These are phyloP conservation scores for Fusarium penzigii DNA, from an alignment of 2,329 filamentous ascomycete genomes.

Conservation along the genomic window DNA sequence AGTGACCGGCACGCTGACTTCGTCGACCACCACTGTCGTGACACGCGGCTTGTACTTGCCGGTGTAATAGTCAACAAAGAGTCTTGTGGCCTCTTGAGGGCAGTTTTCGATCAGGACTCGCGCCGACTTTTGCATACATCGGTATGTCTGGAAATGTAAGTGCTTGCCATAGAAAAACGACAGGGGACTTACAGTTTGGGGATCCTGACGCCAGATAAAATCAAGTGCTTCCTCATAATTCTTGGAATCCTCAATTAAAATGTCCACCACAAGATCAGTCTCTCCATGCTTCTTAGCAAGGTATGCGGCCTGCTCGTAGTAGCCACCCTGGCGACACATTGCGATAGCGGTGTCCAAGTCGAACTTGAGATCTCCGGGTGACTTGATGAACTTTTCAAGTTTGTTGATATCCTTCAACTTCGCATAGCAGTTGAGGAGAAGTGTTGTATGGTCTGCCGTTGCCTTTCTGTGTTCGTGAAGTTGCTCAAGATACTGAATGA, in stretches of 20 bases:
- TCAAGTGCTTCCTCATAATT: constrained; percentile 84
- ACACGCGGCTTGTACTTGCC: constrained; percentile 76
- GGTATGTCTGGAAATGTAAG: constrained; percentile 66
- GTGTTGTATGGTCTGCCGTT: constrained; percentile 91
- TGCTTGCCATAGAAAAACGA: not conserved
- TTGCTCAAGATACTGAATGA: constrained; percentile 96
- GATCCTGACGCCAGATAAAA: constrained; percentile 87
- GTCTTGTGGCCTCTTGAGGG: constrained; percentile 74
- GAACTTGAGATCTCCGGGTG: constrained; percentile 91
- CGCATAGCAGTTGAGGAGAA: constrained; percentile 94
- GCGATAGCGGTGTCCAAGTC: constrained; percentile 95
- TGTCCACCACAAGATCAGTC: constrained; percentile 90
- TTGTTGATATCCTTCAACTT: constrained; percentile 98
- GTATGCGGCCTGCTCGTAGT: constrained; percentile 95
- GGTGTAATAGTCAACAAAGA: constrained; percentile 96
- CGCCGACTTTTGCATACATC: constrained; percentile 92
- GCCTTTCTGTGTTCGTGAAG: constrained; percentile 92
- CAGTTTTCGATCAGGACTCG: constrained; percentile 87
- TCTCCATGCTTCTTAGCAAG: constrained; percentile 93
- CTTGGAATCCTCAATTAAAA: constrained; percentile 93
- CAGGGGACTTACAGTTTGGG: constrained; percentile 62
- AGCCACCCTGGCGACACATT: constrained; percentile 96
- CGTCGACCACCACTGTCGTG: constrained; percentile 46
- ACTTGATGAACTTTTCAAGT: constrained; percentile 94
- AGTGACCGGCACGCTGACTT: constrained; percentile 38